phyloP scores from a whole-genome alignment of 768 basidiomycete genomes.

The Suillus discolor region DNA sequence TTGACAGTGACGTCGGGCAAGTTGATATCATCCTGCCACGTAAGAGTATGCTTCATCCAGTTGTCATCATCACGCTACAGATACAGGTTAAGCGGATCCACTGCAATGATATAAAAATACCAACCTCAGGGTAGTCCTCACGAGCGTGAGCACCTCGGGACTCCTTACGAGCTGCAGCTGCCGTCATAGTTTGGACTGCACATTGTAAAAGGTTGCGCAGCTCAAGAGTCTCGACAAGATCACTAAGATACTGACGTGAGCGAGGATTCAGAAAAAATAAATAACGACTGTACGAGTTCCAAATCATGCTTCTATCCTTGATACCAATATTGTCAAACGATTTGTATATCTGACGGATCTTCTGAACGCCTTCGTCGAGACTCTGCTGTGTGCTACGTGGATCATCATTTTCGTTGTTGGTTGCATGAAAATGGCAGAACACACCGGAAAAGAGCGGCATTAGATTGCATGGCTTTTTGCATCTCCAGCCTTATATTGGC shows the following conservation, averaged over 20 bases:
- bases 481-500: slow-evolving; percentile 90
- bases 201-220: slow-evolving; percentile 94
- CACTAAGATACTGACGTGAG: slow-evolving; percentile 50
- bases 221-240: slow-evolving; percentile 96
- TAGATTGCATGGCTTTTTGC: slow-evolving; percentile 99
- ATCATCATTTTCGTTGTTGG: slow-evolving; percentile 10
- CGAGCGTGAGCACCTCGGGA: slow-evolving; percentile 98
- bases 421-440: slow-evolving; percentile 14
- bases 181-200: slow-evolving; percentile 93
- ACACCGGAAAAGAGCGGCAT: slow-evolving; percentile 95
- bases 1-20: slow-evolving; percentile 85
- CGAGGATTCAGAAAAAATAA: slow-evolving; percentile 7
- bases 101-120: slow-evolving; percentile 23
- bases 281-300: slow-evolving; percentile 84
- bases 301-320: slow-evolving; percentile 99
- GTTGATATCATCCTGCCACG: slow-evolving; percentile 79
- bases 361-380: slow-evolving; percentile 90
- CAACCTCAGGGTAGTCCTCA: slow-evolving; percentile 91
- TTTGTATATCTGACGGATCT: slow-evolving; percentile 83
- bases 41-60: slow-evolving; percentile 96
- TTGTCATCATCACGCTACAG: slow-evolving; percentile 83
- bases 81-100: slow-evolving; percentile 7
- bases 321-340: slow-evolving; percentile 90
- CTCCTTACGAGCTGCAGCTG: slow-evolving; percentile 93
- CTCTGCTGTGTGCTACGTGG: slow-evolving; percentile 76